Conservation (phyloP, 2,329 filamentous ascomycete species). For the Aspergillus jensenii region DNA sequence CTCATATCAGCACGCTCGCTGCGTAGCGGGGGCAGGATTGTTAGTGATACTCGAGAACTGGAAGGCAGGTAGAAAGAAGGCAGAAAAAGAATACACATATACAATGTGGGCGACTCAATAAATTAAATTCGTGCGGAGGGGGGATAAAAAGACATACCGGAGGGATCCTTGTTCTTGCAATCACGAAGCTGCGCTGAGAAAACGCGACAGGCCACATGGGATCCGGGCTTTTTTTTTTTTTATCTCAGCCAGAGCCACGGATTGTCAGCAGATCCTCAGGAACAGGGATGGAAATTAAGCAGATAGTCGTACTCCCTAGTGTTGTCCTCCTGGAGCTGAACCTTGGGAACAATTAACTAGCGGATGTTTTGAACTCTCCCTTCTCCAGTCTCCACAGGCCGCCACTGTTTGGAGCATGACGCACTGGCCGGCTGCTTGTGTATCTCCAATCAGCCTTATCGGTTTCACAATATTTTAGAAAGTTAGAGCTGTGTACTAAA, state of each 20-base stretch:
- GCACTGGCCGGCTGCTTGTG: constrained; percentile 31
- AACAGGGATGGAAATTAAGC: neutral
- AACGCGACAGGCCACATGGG: constrained; percentile 23
- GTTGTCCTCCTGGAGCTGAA: constrained; percentile 16
- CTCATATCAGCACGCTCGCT: constrained; percentile 34
- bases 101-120: neutral
- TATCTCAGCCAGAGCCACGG: neutral
- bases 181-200: constrained; percentile 19
- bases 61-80: constrained; percentile 1
- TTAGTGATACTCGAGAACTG: constrained; percentile 14
- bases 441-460: constrained; percentile 38
- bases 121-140: neutral
- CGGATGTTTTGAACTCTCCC: constrained; percentile 38
- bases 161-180: constrained; percentile 27
- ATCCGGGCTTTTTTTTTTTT: constrained; percentile 9
- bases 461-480: neutral
- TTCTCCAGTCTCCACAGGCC: constrained; percentile 29
- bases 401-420: constrained; percentile 32
- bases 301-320: constrained; percentile 6
- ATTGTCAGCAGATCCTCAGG: neutral
- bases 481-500: neutral
- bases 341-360: constrained; percentile 11
- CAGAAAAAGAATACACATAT: neutral
- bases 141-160: constrained; percentile 22
- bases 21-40: neutral